Evolutionary conservation across 257 asterid species (phyloP).

Genomic region (Solanum etuberosum): DNA sequence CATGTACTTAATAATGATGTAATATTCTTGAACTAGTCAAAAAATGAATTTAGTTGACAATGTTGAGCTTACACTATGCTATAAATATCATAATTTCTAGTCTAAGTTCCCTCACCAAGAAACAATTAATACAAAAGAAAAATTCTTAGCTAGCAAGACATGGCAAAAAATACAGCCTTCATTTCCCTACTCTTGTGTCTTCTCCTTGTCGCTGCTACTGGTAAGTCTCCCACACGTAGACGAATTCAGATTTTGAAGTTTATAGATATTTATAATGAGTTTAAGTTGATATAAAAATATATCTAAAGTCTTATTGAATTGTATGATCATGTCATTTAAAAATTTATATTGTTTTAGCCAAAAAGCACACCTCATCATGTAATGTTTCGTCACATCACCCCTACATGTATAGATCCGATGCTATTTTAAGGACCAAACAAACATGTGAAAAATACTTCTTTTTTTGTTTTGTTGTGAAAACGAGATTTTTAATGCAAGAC

Average conservation of each 20-base stretch:
- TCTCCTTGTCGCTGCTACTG: neutral
- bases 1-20: neutral
- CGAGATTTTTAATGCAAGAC: too few relatives aligned
- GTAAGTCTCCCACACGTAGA: neutral
- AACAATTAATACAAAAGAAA: neutral
- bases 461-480: too few relatives aligned
- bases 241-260: neutral
- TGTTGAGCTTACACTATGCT: neutral
- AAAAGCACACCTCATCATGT: neutral
- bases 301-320: neutral
- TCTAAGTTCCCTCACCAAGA: neutral
- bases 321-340: neutral
- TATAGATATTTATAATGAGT: too few relatives aligned
- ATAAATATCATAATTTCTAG: neutral
- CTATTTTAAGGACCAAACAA: neutral
- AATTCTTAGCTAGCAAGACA: neutral
- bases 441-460: neutral
- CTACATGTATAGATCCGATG: neutral
- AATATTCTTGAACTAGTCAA: neutral
- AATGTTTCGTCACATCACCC: neutral
- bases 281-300: too few relatives aligned
- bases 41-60: neutral
- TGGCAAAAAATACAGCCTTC: neutral
- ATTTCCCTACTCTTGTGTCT: neutral
- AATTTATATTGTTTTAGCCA: neutral